These are phyloP conservation scores for Backusella sp. DNA, from an alignment of 192 early-diverging fungal species.

Conservation along the genomic window DNA sequence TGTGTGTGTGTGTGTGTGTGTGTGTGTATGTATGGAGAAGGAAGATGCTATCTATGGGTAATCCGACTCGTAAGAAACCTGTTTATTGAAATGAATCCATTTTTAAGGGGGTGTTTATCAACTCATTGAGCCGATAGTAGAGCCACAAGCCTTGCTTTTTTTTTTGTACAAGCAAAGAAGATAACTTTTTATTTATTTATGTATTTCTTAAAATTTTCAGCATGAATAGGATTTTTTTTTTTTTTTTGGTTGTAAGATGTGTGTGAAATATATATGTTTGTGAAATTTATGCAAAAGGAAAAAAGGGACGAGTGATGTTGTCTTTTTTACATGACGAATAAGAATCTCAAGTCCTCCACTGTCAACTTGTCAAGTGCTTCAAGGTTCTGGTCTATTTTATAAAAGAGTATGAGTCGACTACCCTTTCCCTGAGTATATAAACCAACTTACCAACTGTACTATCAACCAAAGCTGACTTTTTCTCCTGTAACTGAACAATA, in stretches of 20 bases:
- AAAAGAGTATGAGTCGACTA: neutral
- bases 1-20: too few species aligned
- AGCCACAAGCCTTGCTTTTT: too few species aligned
- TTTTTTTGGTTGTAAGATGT: too few species aligned
- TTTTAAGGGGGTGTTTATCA: neutral
- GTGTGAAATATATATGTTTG: neutral
- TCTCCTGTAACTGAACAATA: conserved; percentile 90
- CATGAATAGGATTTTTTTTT: too few species aligned
- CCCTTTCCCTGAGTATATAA: neutral
- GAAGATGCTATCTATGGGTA: too few species aligned
- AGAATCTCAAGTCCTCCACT: conserved; percentile 79
- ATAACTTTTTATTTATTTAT: too few species aligned
- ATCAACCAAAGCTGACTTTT: conserved; percentile 88
- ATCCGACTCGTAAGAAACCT: neutral
- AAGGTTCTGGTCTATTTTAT: conserved; percentile 52
- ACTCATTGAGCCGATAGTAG: too few species aligned
- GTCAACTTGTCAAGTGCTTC: conserved; percentile 70
- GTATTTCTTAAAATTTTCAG: too few species aligned
- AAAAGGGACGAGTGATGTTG: neutral
- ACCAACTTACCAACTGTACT: conserved; percentile 73
- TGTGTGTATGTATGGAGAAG: too few species aligned
- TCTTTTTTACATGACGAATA: conserved; percentile 67
- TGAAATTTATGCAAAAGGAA: neutral
- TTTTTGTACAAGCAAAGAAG: too few species aligned
- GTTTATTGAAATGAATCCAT: neutral